These are phyloP conservation scores for Akanthomyces muscarius DNA, from an alignment of 2,329 filamentous ascomycete genomes.

Conservation along the genomic window DNA sequence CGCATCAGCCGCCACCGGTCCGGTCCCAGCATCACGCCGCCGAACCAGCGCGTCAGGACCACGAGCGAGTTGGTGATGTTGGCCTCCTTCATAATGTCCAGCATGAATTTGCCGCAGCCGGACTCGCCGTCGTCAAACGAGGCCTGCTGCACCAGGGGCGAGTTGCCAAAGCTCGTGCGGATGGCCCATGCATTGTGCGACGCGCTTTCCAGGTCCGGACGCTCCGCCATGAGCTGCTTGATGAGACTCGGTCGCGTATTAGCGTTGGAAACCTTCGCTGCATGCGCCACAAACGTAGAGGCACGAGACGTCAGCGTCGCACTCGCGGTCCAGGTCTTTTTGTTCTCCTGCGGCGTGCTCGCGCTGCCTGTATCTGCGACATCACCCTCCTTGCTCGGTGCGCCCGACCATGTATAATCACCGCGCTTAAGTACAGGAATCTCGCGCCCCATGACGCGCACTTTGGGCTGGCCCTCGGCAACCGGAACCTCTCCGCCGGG, in stretches of 20 bases:
- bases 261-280: constrained; percentile 33
- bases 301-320: constrained; percentile 47
- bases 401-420: constrained; percentile 54
- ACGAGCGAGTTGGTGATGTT: constrained; percentile 50
- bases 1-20: constrained; percentile 62
- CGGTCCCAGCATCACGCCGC: constrained; percentile 56
- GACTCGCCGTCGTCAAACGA: constrained; percentile 60
- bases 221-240: constrained; percentile 43
- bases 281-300: constrained; percentile 56
- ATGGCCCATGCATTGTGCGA: constrained; percentile 56
- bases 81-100: constrained; percentile 50
- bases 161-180: constrained; percentile 34
- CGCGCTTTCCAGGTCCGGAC: constrained; percentile 50
- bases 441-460: constrained; percentile 69
- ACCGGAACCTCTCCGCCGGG: constrained; percentile 67
- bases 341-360: constrained; percentile 19
- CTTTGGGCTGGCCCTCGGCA: constrained; percentile 69
- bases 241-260: constrained; percentile 43
- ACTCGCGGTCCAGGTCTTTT: constrained; percentile 48
- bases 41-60: constrained; percentile 60
- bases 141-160: constrained; percentile 43
- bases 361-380: constrained; percentile 17
- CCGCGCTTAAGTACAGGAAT: constrained; percentile 72
- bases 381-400: constrained; percentile 10
- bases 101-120: constrained; percentile 53